Base-by-base conservation (phyloP, 2,329 filamentous ascomycete species). In the Xylogone sp. region DNA sequence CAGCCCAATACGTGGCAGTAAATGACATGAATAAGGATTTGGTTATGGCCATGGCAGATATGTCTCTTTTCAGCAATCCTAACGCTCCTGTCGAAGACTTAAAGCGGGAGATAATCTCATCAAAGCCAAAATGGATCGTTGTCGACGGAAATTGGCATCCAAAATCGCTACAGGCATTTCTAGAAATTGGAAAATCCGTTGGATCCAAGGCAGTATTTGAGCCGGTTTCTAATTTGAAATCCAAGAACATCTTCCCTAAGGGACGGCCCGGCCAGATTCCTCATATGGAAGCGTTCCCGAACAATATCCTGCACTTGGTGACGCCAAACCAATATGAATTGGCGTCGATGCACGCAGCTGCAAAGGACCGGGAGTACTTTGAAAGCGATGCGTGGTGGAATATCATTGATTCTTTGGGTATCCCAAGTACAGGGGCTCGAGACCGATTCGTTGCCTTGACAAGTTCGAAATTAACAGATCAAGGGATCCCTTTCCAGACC, bases 11-110 rank as follows among this genome's bases (percentile, higher is more conserved):
- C 66, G 82, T 97, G 2, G 88, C 93, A 16, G 76, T 97, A 57
- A 99, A 97, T 66, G 88, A 95, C 64, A 75, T 76, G 1, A 82
- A 86, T 53, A 95, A 91, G 68, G 87, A 92, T 56, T 81, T 99
- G 2, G 78, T 92, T n/a, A 71, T 97, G 56, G 93, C 91, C 44
- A 96, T 97, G 90, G 92, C 93, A 3, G 94, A 97, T 65, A 97
- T 97, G 91, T 64, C 72, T 29, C 69, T 75, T 46, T 73, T 77
- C 43, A 63, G 69, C 18, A 65, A 71, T 16, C 71, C 78, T 54
- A 73, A 75, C 1, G 78, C 80, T 55, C 68, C 76, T 0, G 66
- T 74, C 8, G 72, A 78, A 57, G 13, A 16, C n/a, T 16, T 39
- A 16, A 13, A 16, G n/a, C 34, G n/a, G 10, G 12, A 39, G n/a